Evolutionary conservation across 2,329 filamentous ascomycete species (phyloP).

Genomic region (Akanthomyces uredinophilus): DNA sequence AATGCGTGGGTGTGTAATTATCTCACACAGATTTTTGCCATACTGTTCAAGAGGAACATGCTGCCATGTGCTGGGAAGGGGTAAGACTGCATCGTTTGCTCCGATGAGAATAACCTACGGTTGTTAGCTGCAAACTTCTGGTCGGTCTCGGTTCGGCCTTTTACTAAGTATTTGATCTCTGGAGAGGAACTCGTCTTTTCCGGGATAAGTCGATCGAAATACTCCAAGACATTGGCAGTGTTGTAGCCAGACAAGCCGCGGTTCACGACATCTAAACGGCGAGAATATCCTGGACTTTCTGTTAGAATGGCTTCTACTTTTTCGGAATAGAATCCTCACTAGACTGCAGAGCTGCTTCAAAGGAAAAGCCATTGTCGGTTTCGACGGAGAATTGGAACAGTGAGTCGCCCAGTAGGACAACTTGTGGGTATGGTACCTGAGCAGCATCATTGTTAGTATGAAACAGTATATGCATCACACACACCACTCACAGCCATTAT

Average conservation of each 20-base stretch:
- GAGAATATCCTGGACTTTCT: constrained; percentile 56
- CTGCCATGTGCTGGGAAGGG: constrained; percentile 59
- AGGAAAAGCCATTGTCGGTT: constrained; percentile 63
- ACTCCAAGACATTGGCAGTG: constrained; percentile 65
- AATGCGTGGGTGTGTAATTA: constrained; percentile 68
- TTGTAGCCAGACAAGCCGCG: constrained; percentile 85
- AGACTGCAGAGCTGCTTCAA: constrained; percentile 65
- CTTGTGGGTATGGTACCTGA: constrained; percentile 60
- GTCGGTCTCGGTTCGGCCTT: background rate
- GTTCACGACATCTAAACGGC: constrained; percentile 81
- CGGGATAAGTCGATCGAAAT: constrained; percentile 67
- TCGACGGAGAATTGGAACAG: constrained; percentile 67
- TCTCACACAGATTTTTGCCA: constrained; percentile 63
- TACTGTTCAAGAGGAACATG: constrained; percentile 74
- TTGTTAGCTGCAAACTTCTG: constrained; percentile 19
- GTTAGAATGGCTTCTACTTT: background rate
- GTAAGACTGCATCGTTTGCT: constrained; percentile 80
- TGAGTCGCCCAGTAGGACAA: constrained; percentile 86
- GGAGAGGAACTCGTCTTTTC: constrained; percentile 51
- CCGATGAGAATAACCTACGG: constrained; percentile 72
- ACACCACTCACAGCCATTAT: constrained; percentile 21
- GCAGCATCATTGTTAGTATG: background rate
- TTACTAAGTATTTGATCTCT: constrained; percentile 62
- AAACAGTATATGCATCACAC: background rate
- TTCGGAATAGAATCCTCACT: constrained; percentile 35